Evolutionary conservation across 768 basidiomycete species (phyloP).

Genomic region (Fomitopsis pulvina): DNA sequence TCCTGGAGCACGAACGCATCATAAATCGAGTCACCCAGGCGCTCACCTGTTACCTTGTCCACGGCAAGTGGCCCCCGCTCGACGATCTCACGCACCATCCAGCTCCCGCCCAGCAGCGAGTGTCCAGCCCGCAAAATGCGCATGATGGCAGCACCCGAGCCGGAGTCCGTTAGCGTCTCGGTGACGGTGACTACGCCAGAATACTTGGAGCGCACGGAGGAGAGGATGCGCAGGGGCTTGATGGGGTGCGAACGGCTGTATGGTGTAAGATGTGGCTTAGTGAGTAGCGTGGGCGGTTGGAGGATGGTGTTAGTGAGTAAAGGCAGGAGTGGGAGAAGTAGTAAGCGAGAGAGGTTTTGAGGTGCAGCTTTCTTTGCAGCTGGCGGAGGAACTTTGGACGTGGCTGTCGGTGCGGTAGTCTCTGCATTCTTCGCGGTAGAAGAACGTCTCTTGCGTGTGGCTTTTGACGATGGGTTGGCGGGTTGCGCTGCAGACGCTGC

Average conservation of each 20-base stretch:
- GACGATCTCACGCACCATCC: conserved; percentile 52
- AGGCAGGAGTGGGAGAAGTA: conserved; percentile 22
- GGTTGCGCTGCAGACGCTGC: not conserved
- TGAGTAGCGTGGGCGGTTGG: conserved; percentile 49
- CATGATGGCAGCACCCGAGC: conserved; percentile 12
- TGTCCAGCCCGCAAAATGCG: conserved; percentile 44
- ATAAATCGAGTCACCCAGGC: conserved; percentile 77
- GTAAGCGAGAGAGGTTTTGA: conserved; percentile 3
- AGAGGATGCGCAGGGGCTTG: conserved; percentile 59
- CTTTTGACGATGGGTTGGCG: not conserved
- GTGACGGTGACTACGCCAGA: conserved; percentile 84
- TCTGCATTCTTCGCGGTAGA: not conserved
- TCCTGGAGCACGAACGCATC: conserved; percentile 84
- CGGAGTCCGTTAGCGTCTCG: conserved; percentile 42
- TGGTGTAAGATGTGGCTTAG: conserved; percentile 40
- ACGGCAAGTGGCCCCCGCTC: conserved; percentile 16
- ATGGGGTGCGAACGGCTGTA: conserved; percentile 47
- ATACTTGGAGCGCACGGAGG: conserved; percentile 50
- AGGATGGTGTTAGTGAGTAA: conserved; percentile 31
- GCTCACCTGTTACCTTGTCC: conserved; percentile 34
- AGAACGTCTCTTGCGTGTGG: conserved; percentile 7
- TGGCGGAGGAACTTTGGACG: not conserved
- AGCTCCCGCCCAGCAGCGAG: conserved; percentile 61
- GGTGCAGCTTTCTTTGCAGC: not conserved
- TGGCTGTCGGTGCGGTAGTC: conserved; percentile 2